phyloP scores from a whole-genome alignment of 1,284 basidiomycete genomes.

The Schizophyllum commune region DNA sequence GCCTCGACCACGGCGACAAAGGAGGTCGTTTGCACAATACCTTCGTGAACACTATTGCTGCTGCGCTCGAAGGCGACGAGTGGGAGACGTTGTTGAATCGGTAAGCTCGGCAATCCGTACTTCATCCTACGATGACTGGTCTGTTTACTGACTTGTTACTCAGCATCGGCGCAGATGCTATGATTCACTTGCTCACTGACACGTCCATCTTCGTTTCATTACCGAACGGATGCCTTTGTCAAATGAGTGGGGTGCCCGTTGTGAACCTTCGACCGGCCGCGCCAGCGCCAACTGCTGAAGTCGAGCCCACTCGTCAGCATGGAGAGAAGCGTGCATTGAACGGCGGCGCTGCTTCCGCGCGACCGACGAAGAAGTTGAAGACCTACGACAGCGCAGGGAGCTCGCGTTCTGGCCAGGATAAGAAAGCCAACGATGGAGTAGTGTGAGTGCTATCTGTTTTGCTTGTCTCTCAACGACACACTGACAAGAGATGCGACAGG shows the following conservation, averaged over 20 bases:
- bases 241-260: constrained; percentile 68
- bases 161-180: constrained; percentile 64
- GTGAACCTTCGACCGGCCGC: constrained; percentile 30
- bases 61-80: neutral
- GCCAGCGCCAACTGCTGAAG: constrained; percentile 10
- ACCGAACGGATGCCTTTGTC: constrained; percentile 75
- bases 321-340: constrained; percentile 3
- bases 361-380: neutral
- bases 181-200: constrained; percentile 67
- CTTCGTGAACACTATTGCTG: neutral
- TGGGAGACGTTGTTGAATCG: neutral
- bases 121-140: too few relatives aligned
- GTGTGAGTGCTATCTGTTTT: too few relatives aligned
- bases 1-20: neutral
- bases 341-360: neutral
- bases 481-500: too few relatives aligned
- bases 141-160: too few relatives aligned
- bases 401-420: neutral
- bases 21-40: neutral
- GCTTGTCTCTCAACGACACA: too few relatives aligned
- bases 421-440: neutral
- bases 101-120: neutral
- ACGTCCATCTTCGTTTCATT: constrained; percentile 68
- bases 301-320: neutral
- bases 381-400: neutral